Percentiles rank a stretch among this genome's conserved stretches.
Evolutionary conservation across 1,284 basidiomycete genomes (phyloP).

Genomic region (Cryptococcus jaspeensis): DNA sequence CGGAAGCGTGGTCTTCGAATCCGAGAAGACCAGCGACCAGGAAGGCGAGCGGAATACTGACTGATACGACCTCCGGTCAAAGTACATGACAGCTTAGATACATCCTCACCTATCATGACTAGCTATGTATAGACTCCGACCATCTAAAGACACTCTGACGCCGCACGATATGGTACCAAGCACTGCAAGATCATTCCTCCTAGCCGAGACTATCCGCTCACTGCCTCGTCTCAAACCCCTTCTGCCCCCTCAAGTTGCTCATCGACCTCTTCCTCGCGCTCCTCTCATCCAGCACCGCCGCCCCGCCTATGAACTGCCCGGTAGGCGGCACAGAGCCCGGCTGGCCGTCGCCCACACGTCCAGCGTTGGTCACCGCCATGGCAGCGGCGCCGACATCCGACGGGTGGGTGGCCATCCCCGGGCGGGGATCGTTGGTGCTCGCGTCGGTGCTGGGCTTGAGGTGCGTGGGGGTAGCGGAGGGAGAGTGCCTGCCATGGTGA

Average conservation of each 20-base stretch:
- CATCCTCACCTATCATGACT: too few species aligned
- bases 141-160: too few species aligned
- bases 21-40: too few species aligned
- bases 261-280: conserved; percentile 24
- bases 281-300: conserved; percentile 30
- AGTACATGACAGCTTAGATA: too few species aligned
- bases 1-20: too few species aligned
- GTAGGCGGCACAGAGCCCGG: background rate
- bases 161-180: too few species aligned
- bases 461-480: conserved; percentile 38
- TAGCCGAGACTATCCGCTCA: background rate
- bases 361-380: conserved; percentile 25
- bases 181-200: too few species aligned
- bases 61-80: too few species aligned
- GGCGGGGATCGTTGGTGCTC: conserved; percentile 8
- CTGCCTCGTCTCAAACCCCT: conserved; percentile 12
- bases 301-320: conserved; percentile 23
- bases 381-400: conserved; percentile 38
- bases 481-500: conserved; percentile 37
- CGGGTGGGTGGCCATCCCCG: conserved; percentile 21
- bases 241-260: conserved; percentile 18
- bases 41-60: too few species aligned
- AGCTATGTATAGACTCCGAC: too few species aligned
- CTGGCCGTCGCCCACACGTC: conserved; percentile 1
- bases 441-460: conserved; percentile 17